phyloP scores from a whole-genome alignment of 2,329 filamentous ascomycete species.

The Ophiostoma pallidulum region DNA sequence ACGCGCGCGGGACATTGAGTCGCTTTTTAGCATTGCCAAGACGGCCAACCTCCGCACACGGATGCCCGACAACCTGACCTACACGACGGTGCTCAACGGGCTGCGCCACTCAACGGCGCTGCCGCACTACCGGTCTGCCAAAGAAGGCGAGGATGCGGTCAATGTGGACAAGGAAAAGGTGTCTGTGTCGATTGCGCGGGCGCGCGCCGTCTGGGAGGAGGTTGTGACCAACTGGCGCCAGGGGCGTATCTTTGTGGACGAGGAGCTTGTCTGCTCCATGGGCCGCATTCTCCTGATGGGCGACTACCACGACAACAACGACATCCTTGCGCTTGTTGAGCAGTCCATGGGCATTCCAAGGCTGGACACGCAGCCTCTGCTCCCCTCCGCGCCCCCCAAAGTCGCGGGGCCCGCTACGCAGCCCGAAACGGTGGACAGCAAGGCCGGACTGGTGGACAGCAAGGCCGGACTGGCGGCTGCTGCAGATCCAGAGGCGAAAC shows the following conservation, averaged over 20 bases:
- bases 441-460: not conserved
- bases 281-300: conserved; percentile 64
- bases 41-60: conserved; percentile 56
- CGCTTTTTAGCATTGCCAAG: conserved; percentile 67
- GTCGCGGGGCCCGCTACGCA: no score
- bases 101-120: conserved; percentile 44
- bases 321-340: conserved; percentile 66
- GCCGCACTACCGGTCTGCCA: conserved; percentile 18
- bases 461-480: no score
- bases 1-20: conserved; percentile 64
- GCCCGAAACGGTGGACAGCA: not conserved
- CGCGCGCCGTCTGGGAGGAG: conserved; percentile 70
- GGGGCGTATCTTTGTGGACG: conserved; percentile 64
- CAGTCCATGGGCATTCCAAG: conserved; percentile 72
- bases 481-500: not conserved
- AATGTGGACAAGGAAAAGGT: conserved; percentile 20
- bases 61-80: conserved; percentile 63
- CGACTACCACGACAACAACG: conserved; percentile 53
- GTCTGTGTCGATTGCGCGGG: conserved; percentile 50
- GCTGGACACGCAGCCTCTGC: conserved; percentile 21
- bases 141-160: conserved; percentile 19
- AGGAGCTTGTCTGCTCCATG: conserved; percentile 72
- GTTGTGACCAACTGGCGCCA: conserved; percentile 65
- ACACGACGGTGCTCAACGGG: conserved; percentile 72
- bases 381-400: no score